Conservation (phyloP, 768 basidiomycete genomes). For the Sarcodon sp. region DNA sequence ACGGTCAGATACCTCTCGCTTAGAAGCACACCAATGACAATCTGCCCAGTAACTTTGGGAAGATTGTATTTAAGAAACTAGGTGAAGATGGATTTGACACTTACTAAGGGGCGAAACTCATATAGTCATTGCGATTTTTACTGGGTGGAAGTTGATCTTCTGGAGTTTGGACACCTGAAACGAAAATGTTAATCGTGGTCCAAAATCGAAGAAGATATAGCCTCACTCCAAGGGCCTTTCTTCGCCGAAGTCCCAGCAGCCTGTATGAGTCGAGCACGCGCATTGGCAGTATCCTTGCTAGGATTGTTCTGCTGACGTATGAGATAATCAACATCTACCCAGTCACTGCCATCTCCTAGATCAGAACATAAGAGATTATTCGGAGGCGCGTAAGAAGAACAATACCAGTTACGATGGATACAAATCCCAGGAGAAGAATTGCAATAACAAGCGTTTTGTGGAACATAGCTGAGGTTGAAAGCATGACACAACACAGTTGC, state of each 20-base stretch:
- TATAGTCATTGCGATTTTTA: conserved; percentile 31
- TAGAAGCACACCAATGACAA: conserved; percentile 33
- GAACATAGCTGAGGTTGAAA: no score
- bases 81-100: conserved; percentile 5
- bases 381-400: no score
- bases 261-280: conserved; percentile 21
- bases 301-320: conserved; percentile 12
- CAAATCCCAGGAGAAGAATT: no score
- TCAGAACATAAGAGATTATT: no score
- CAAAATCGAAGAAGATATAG: background rate
- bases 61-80: background rate
- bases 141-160: conserved; percentile 20
- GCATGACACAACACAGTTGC: no score
- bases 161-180: conserved; percentile 23
- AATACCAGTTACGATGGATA: no score
- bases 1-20: conserved; percentile 6
- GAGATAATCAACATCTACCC: conserved; percentile 34
- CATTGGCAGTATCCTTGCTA: conserved; percentile 16
- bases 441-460: no score
- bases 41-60: conserved; percentile 35
- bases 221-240: conserved; percentile 26
- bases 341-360: conserved; percentile 33
- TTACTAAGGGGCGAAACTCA: conserved; percentile 50
- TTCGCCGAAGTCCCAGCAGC: conserved; percentile 23
- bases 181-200: background rate